Evolutionary conservation across 257 asterid genomes (phyloP).

Genomic region (Euphrasia confusa): DNA sequence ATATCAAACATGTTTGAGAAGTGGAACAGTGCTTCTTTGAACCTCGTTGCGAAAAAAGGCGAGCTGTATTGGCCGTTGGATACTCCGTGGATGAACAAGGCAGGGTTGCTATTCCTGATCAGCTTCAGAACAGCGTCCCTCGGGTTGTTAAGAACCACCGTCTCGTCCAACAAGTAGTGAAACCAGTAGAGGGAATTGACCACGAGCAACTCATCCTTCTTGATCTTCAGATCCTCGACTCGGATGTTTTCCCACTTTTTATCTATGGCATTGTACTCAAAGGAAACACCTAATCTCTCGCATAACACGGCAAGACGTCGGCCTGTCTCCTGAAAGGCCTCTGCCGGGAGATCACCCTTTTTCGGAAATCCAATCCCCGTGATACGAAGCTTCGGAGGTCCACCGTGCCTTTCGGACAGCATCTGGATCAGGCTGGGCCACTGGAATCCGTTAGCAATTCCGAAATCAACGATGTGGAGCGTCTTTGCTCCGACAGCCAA

Average conservation of each 20-base stretch:
- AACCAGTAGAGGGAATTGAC: slow-evolving; percentile 38
- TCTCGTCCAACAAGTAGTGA: slow-evolving; percentile 41
- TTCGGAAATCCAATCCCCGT: no score
- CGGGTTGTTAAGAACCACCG: slow-evolving; percentile 3
- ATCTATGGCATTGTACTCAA: slow-evolving; percentile 40
- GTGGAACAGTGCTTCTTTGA: slow-evolving; percentile 45
- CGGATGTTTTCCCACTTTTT: slow-evolving; percentile 45
- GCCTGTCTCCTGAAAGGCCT: slow-evolving; percentile 40
- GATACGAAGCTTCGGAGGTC: no score
- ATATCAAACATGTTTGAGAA: slow-evolving; percentile 22
- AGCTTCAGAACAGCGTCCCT: no score
- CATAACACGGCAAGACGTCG: slow-evolving; percentile 38
- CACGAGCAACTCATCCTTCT: slow-evolving; percentile 32
- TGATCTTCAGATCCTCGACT: slow-evolving; percentile 35
- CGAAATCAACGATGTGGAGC: slow-evolving; percentile 35
- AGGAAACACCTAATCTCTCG: slow-evolving; percentile 40
- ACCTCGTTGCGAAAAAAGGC: slow-evolving; percentile 43
- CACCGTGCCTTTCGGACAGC: no score
- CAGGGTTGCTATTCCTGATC: no score
- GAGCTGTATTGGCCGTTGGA: slow-evolving; percentile 34
- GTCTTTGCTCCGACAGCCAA: slow-evolving; percentile 22
- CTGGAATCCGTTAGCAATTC: slow-evolving; percentile 35
- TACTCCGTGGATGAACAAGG: no score
- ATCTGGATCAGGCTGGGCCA: slow-evolving; percentile 42
- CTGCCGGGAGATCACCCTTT: slow-evolving; percentile 47